These are phyloP conservation scores for Solanum bulbocastanum DNA, from an alignment of 257 asterid species.

Conservation along the genomic window DNA sequence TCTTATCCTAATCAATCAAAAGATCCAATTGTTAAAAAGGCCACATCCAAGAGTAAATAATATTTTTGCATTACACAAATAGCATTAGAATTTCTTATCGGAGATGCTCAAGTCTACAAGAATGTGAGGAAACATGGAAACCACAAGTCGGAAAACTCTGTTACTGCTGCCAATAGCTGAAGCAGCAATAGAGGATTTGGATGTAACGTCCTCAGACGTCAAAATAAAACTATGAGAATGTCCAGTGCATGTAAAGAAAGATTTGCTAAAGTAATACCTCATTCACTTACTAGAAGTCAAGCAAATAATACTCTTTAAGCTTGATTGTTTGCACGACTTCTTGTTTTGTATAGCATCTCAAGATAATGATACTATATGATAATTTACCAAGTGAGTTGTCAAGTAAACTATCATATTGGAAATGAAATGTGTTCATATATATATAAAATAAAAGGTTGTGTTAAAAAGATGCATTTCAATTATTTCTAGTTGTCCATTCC, in stretches of 20 bases:
- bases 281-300: background rate
- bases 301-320: background rate
- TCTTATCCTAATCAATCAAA: background rate
- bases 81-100: background rate
- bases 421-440: background rate
- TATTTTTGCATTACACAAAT: background rate
- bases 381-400: background rate
- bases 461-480: background rate
- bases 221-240: background rate
- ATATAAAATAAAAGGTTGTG: background rate
- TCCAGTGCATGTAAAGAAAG: background rate
- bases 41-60: background rate
- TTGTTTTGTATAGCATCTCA: background rate
- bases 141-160: background rate
- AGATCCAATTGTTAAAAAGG: background rate
- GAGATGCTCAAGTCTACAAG: background rate
- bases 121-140: background rate
- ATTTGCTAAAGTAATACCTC: background rate
- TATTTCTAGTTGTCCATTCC: background rate
- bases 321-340: background rate
- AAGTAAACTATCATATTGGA: background rate
- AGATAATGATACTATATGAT: background rate
- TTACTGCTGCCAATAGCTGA: background rate
- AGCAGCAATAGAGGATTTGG: background rate
- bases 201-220: background rate